A percentile compares a stretch with the other conserved stretches of the same genome.
phyloP scores from a whole-genome alignment of 805 yeast genomes.

The Metschnikowia amazonensis region DNA sequence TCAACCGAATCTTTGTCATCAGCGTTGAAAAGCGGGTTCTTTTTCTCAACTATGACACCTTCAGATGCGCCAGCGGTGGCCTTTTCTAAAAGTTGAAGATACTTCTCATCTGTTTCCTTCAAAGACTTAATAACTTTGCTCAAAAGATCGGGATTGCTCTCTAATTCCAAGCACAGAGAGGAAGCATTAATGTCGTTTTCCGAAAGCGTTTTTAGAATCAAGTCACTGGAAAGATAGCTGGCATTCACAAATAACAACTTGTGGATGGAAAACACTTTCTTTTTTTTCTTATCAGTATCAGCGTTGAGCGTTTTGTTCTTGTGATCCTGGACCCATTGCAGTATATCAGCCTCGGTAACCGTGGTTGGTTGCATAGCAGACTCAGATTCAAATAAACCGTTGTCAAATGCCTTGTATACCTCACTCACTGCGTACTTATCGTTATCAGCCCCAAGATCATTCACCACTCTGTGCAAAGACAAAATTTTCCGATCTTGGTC shows the following conservation, averaged over 20 bases:
- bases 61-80: constrained; percentile 28
- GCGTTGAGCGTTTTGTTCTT: constrained; percentile 22
- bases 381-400: constrained; percentile 37
- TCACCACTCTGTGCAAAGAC: constrained; percentile 73
- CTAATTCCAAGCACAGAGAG: constrained; percentile 29
- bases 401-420: constrained; percentile 58
- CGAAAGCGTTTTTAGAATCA: constrained; percentile 58
- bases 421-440: constrained; percentile 73
- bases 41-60: constrained; percentile 65
- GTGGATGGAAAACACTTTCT: constrained; percentile 57
- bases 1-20: constrained; percentile 43
- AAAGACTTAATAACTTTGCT: constrained; percentile 39
- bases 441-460: constrained; percentile 58
- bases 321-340: constrained; percentile 39
- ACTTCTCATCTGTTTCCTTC: constrained; percentile 43
- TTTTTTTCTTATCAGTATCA: constrained; percentile 23
- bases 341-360: constrained; percentile 30
- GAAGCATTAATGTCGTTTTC: constrained; percentile 47
- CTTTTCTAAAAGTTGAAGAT: constrained; percentile 34
- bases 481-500: constrained; percentile 66
- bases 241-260: constrained; percentile 64
- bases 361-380: constrained; percentile 9
- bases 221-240: constrained; percentile 74
- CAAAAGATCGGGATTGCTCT: constrained; percentile 26
- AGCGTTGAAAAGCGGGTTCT: constrained; percentile 49